Percentiles rank a stretch among this genome's conserved stretches.
phyloP scores from a whole-genome alignment of 2,329 filamentous ascomycete genomes.

The Colletotrichum cereale region DNA sequence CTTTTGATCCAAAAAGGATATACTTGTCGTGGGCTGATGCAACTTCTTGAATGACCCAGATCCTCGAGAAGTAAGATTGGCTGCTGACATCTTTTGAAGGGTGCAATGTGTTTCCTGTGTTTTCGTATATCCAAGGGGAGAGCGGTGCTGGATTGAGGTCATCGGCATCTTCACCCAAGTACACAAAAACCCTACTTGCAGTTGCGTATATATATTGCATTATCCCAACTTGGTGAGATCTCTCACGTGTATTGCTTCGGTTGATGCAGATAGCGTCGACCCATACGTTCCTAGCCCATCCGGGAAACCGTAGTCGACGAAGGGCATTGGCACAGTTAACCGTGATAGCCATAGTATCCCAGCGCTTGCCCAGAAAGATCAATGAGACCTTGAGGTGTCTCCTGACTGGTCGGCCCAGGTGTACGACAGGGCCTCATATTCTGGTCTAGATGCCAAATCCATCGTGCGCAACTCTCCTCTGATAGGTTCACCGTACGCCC shows the following conservation, averaged over 20 bases:
- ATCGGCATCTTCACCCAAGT: slow-evolving; percentile 1
- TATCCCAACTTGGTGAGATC: slow-evolving; percentile 40
- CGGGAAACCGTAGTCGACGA: slow-evolving; percentile 1
- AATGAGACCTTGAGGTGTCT: neutral
- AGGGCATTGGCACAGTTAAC: slow-evolving; percentile 26
- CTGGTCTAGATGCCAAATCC: neutral
- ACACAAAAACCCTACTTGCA: neutral
- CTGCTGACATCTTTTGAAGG: neutral
- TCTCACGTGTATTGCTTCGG: slow-evolving; percentile 34
- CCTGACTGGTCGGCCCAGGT: slow-evolving; percentile 27
- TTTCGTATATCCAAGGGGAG: neutral
- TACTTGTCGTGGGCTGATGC: neutral
- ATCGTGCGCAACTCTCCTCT: neutral
- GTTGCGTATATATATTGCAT: slow-evolving; percentile 42
- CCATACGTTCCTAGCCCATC: neutral
- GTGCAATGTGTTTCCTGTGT: neutral
- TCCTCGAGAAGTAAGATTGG: neutral
- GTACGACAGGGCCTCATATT: slow-evolving; percentile 35
- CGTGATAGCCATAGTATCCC: neutral
- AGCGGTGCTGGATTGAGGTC: neutral
- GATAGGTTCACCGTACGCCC: neutral
- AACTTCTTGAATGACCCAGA: neutral
- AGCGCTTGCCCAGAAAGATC: slow-evolving; percentile 2
- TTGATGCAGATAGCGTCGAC: slow-evolving; percentile 29
- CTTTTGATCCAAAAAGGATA: neutral